A percentile compares a stretch with the other conserved stretches of the same genome.
Conservation (phyloP, 306 rosid species). For the Trichosanthes truncata region DNA sequence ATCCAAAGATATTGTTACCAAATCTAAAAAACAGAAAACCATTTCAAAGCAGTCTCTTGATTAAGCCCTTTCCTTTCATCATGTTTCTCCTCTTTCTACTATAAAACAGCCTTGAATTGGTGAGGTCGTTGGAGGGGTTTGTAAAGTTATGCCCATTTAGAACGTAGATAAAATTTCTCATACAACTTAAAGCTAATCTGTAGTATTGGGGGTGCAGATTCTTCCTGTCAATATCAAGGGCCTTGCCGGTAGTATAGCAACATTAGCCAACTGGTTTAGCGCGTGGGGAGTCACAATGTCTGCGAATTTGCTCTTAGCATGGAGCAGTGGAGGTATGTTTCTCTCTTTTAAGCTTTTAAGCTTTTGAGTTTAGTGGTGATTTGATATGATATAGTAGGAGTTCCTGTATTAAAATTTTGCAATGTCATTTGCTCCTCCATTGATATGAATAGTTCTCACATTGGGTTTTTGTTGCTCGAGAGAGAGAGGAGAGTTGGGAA, state of each 20-base stretch:
- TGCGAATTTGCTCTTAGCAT: conserved; percentile 71
- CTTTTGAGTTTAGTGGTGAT: background rate
- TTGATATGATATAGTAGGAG: background rate
- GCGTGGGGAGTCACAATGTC: conserved; percentile 72
- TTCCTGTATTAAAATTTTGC: background rate
- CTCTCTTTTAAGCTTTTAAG: background rate
- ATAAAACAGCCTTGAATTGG: background rate
- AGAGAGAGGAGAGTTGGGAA: too few species aligned
- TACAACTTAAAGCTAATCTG: background rate
- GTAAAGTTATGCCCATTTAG: background rate
- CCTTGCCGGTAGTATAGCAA: conserved; percentile 92
- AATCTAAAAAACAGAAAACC: background rate
- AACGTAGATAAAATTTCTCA: background rate
- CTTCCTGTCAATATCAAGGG: conserved; percentile 85
- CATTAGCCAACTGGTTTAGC: conserved; percentile 79
- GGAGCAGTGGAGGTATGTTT: conserved; percentile 81
- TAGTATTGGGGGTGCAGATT: conserved; percentile 38
- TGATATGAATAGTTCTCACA: background rate
- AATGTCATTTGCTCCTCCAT: background rate
- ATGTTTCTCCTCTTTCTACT: background rate
- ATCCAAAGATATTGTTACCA: background rate
- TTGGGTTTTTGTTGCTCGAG: background rate
- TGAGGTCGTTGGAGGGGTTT: background rate
- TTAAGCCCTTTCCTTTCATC: background rate
- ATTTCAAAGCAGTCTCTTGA: background rate